Evolutionary conservation across 176 grass and related monocot genomes (phyloP).

Genomic region (Triticum monococcum): DNA sequence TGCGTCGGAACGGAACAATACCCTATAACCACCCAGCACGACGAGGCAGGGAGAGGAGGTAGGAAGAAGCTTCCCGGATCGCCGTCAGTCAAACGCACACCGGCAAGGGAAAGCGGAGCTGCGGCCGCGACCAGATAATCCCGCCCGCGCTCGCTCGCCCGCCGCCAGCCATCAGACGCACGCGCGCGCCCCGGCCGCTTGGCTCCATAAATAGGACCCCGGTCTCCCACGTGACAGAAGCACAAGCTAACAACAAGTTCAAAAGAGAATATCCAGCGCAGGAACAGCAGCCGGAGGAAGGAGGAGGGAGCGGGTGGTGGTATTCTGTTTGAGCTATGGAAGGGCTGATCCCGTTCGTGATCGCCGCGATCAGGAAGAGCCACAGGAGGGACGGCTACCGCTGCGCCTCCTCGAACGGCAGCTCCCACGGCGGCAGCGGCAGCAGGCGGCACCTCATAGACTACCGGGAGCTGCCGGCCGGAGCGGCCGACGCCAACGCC

Average conservation of each 20-base stretch:
- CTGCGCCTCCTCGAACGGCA: constrained; percentile 38
- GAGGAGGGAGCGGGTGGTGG: too few relatives aligned
- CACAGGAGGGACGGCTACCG: constrained; percentile 34
- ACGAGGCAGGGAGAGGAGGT: not conserved
- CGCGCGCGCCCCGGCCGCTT: not conserved
- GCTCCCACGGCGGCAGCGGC: constrained; percentile 45
- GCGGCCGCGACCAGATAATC: not conserved
- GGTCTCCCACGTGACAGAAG: not conserved
- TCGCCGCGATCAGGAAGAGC: constrained; percentile 70
- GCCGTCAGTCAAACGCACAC: not conserved
- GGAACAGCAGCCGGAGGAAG: not conserved
- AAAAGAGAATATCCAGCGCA: not conserved
- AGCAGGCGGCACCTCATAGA: constrained; percentile 35
- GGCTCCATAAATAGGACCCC: constrained; percentile 6
- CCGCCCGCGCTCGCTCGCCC: not conserved
- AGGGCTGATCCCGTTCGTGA: constrained; percentile 83
- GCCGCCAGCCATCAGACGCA: not conserved
- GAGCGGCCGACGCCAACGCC: constrained; percentile 8
- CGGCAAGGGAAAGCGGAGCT: not conserved
- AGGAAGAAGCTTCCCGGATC: constrained; percentile 6
- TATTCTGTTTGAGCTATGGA: constrained; percentile 66
- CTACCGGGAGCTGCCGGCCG: constrained; percentile 34
- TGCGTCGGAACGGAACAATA: constrained; percentile 17
- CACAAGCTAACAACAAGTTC: not conserved
- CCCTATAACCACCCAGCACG: not conserved